A percentile compares a stretch with the other conserved stretches of the same genome.
Evolutionary conservation across 1,139 yeast species (phyloP).

Genomic region (Saccharomycopsis crataegensis): DNA sequence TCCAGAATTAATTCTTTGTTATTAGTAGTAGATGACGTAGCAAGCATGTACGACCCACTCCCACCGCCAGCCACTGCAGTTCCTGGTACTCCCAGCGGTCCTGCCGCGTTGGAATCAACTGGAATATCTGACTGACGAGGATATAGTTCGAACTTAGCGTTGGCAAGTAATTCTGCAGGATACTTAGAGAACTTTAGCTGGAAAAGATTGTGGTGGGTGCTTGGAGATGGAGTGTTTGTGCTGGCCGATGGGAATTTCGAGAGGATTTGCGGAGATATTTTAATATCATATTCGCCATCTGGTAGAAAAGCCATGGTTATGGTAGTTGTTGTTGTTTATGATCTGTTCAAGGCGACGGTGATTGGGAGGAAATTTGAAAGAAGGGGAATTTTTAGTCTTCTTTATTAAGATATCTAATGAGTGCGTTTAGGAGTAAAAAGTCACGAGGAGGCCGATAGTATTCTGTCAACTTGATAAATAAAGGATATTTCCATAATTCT

Average conservation of each 20-base stretch:
- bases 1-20: slow-evolving; percentile 10
- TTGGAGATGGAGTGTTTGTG: neutral
- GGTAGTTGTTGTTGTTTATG: neutral
- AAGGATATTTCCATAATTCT: neutral
- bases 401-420: neutral
- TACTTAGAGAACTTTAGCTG: slow-evolving; percentile 1
- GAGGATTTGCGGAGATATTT: slow-evolving; percentile 4
- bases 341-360: neutral
- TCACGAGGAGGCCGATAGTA: neutral
- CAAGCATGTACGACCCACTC: slow-evolving; percentile 5
- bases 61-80: too few relatives aligned
- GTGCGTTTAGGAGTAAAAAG: neutral
- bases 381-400: neutral
- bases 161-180: neutral
- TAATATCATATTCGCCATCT: slow-evolving; percentile 19
- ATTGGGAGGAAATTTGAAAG: neutral
- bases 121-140: neutral
- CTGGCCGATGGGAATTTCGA: neutral
- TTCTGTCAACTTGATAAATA: neutral
- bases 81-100: slow-evolving; percentile 1
- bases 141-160: neutral
- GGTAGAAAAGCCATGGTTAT: slow-evolving; percentile 1
- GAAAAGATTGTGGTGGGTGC: neutral
- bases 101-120: neutral
- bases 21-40: slow-evolving; percentile 1